A percentile compares a stretch with the other conserved stretches of the same genome.
Evolutionary conservation across 2,329 filamentous ascomycete species (phyloP).

Genomic region (Hirsutella thompsonii): DNA sequence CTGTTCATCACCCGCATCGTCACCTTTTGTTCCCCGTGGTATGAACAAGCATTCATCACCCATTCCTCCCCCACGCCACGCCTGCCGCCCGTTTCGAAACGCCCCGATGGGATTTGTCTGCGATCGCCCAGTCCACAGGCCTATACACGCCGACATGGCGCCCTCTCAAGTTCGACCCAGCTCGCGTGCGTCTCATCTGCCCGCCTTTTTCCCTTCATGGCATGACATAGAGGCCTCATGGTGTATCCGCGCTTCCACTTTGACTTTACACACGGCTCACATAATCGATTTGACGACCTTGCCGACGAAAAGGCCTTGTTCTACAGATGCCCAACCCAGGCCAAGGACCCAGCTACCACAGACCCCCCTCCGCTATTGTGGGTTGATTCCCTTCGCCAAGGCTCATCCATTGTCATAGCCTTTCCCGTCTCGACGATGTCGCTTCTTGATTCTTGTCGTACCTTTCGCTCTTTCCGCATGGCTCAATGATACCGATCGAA

Average conservation of each 20-base stretch:
- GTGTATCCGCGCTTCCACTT: too few species aligned
- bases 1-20: not conserved
- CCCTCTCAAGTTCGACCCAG: too few species aligned
- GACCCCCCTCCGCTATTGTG: not conserved
- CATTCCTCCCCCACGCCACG: not conserved
- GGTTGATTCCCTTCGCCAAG: not conserved
- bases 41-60: not conserved
- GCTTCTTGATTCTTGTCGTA: not conserved
- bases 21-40: not conserved
- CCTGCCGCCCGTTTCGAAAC: constrained; percentile 1
- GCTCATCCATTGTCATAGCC: not conserved
- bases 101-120: not conserved
- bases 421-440: not conserved
- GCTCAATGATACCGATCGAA: not conserved
- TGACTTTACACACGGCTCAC: too few species aligned
- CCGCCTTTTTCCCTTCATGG: too few species aligned
- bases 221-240: too few species aligned
- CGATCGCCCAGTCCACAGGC: not conserved
- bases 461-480: not conserved
- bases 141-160: too few species aligned
- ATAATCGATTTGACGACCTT: not conserved
- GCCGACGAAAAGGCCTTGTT: not conserved
- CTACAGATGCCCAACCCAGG: not conserved
- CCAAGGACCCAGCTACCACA: not conserved
- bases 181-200: too few species aligned